Conservation (phyloP, 1,284 basidiomycete species). For the Apiotrichum sp. region DNA sequence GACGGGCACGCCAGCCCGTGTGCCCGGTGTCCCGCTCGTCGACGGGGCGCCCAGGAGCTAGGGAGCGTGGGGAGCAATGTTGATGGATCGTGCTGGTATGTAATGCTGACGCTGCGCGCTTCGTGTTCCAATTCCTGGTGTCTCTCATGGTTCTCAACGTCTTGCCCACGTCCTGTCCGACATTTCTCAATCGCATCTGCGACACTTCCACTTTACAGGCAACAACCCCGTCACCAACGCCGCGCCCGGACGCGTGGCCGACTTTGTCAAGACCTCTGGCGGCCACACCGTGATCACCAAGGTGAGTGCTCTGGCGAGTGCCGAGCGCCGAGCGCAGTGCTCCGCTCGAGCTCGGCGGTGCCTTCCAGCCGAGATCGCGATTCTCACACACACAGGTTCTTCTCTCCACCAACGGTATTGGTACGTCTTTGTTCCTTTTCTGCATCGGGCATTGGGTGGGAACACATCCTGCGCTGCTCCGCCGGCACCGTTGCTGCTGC, state of each 20-base stretch:
- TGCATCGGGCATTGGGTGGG: too few relatives aligned
- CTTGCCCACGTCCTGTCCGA: neutral
- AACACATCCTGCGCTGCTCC: too few relatives aligned
- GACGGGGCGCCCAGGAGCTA: too few relatives aligned
- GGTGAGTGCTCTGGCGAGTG: conserved; percentile 51
- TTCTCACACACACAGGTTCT: conserved; percentile 59
- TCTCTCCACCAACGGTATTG: conserved; percentile 97
- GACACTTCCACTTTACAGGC: conserved; percentile 53
- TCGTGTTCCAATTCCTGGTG: neutral
- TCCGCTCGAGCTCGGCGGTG: too few relatives aligned
- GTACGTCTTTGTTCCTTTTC: conserved; percentile 47
- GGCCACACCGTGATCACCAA: conserved; percentile 99
- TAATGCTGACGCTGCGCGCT: neutral
- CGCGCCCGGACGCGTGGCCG: conserved; percentile 67
- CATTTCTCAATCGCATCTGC: too few relatives aligned
- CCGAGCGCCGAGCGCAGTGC: too few relatives aligned
- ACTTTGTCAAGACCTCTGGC: conserved; percentile 86
- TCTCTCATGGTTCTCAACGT: neutral
- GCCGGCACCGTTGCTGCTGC: neutral
- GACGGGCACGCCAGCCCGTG: too few relatives aligned
- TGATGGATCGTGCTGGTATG: too few relatives aligned
- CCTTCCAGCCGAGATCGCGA: neutral
- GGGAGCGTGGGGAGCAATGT: too few relatives aligned
- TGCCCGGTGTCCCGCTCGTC: too few relatives aligned
- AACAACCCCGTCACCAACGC: conserved; percentile 86